Conservation (phyloP, 1,284 basidiomycete species). For the Meripilus lineatus region DNA sequence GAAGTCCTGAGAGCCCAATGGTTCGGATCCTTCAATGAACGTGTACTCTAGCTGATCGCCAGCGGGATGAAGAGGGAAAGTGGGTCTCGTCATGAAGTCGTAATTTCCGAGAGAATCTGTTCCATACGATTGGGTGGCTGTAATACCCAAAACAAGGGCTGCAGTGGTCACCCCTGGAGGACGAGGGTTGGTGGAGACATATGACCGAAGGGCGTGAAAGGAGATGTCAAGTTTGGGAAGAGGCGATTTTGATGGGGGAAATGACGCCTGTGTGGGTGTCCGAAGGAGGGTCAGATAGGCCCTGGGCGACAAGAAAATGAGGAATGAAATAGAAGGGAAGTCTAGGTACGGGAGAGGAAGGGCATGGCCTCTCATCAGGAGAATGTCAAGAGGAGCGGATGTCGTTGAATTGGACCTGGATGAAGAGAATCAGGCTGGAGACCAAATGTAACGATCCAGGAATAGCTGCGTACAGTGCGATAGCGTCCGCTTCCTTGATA, state of each 20-base stretch:
- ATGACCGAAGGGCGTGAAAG: constrained; percentile 39
- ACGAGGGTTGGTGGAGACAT: constrained; percentile 34
- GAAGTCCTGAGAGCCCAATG: neutral
- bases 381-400: constrained; percentile 58
- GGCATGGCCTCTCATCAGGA: constrained; percentile 55
- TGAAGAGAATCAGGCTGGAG: neutral
- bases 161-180: constrained; percentile 50
- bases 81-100: constrained; percentile 25
- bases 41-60: constrained; percentile 42
- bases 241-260: constrained; percentile 16
- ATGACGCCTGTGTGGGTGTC: constrained; percentile 23
- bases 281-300: constrained; percentile 60
- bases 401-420: constrained; percentile 32
- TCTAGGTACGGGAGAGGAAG: constrained; percentile 66
- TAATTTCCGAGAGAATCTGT: constrained; percentile 20
- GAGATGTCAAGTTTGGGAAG: constrained; percentile 51
- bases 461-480: constrained; percentile 43
- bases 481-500: constrained; percentile 44
- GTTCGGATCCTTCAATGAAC: constrained; percentile 38
- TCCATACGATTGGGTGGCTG: constrained; percentile 16
- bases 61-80: constrained; percentile 33
- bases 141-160: constrained; percentile 46
- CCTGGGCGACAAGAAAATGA: constrained; percentile 61
- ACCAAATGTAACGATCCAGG: neutral
- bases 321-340: constrained; percentile 64